Conservation (phyloP, 2,329 filamentous ascomycete species). For the Tothia fuscella region DNA sequence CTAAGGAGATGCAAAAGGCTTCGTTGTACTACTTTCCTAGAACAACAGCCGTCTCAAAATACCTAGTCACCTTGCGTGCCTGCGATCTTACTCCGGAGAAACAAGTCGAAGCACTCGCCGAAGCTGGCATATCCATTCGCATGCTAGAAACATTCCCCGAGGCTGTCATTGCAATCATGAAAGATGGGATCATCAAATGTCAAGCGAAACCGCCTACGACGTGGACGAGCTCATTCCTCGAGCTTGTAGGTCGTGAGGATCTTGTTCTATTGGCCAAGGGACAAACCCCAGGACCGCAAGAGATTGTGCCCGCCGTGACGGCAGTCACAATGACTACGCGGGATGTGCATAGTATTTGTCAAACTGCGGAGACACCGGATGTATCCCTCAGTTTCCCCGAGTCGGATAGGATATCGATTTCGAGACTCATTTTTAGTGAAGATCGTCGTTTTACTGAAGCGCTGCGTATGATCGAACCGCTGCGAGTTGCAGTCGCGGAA, state of each 20-base stretch:
- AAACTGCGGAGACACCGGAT: slow-evolving; percentile 49
- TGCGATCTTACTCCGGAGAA: slow-evolving; percentile 1
- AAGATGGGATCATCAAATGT: slow-evolving; percentile 73
- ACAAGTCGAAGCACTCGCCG: slow-evolving; percentile 60
- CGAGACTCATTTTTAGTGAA: slow-evolving; percentile 78
- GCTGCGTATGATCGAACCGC: slow-evolving; percentile 71
- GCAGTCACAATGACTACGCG: slow-evolving; percentile 12
- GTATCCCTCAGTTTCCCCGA: slow-evolving; percentile 62
- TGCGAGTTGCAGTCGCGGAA: slow-evolving; percentile 65
- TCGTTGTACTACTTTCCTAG: slow-evolving; percentile 22
- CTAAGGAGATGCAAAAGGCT: neutral
- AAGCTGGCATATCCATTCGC: slow-evolving; percentile 52
- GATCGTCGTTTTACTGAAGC: slow-evolving; percentile 85
- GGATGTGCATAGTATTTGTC: slow-evolving; percentile 70
- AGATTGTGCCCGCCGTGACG: slow-evolving; percentile 13
- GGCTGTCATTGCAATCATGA: slow-evolving; percentile 65
- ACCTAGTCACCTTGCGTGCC: slow-evolving; percentile 38
- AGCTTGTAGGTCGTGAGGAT: slow-evolving; percentile 71
- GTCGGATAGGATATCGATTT: slow-evolving; percentile 68
- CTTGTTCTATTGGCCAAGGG: slow-evolving; percentile 42
- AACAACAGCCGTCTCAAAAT: slow-evolving; percentile 56
- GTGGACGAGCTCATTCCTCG: slow-evolving; percentile 61
- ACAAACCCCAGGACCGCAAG: slow-evolving; percentile 27
- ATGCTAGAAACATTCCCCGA: slow-evolving; percentile 78
- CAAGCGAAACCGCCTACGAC: slow-evolving; percentile 68